Base-by-base conservation (phyloP, 2,329 filamentous ascomycete species). In the Alternaria arborescens region DNA sequence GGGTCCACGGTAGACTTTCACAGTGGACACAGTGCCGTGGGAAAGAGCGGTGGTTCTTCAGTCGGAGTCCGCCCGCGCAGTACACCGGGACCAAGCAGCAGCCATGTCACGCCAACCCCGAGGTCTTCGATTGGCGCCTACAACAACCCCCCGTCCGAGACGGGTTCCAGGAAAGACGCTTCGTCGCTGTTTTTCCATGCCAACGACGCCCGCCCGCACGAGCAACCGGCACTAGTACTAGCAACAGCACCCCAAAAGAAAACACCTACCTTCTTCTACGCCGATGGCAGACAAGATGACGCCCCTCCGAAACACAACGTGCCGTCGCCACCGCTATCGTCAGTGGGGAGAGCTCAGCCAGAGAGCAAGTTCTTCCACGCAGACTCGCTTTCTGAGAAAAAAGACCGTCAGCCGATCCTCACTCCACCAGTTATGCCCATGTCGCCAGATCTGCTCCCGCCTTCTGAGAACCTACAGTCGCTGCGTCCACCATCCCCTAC, bases 171-270 rank as follows among this genome's bases (percentile, higher is more conserved):
- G 12, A 66, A 68, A 46, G 76, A 74, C 46, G 71, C 73, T 38
- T 79, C 79, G 20, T 80, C 89, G 54, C 94, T 93, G 81, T 98
- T 98, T 84, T 97, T 99, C 77, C 94, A 96, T 76, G 95, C 94
- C 28, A 92, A 89, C 76, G 92, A 97, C 69, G 91, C 86, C 40
- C 59, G 76, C 71, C 63, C 70, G 42, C 77, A 77, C 60, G 77
- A 77, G 59, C 76, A 41, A 62, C 56, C 16, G 62, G 62, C 73
- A 71, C 65, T 68, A 63, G 22, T 47, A 36, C 64, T 60, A n/a
- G 63, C 73, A 72, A 64, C 66, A 65, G 52, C 47, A 8, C 55
- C 67, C 12, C 69, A 68, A 24, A 82, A 79, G 76, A 86, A 84
- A 67, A 75, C 78, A 38, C 75, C 82, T 5, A 76, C 78, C 1